Percentiles rank a stretch among this genome's conserved stretches.
These are phyloP conservation scores for Guadua angustifolia DNA, from an alignment of 176 grass and related monocot genomes.

Conservation along the genomic window DNA sequence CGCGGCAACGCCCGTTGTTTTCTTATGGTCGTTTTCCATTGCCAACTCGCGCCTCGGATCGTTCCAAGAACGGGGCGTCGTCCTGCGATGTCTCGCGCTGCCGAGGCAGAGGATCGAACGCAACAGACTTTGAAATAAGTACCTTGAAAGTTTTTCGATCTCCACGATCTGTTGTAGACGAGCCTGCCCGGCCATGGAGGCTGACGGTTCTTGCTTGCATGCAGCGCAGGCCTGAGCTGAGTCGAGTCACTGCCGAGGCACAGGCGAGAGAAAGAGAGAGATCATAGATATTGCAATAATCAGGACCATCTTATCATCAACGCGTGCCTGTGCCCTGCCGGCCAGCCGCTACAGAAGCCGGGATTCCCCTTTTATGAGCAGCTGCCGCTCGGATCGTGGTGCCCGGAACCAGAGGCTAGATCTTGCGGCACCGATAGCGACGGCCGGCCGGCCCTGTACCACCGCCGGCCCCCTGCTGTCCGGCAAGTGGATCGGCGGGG, in stretches of 20 bases:
- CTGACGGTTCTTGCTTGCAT: background rate
- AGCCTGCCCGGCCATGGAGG: background rate
- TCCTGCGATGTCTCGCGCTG: constrained; percentile 30
- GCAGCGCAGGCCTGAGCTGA: background rate
- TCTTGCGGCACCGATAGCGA: constrained; percentile 29
- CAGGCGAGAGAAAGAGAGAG: background rate
- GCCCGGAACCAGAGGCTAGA: constrained; percentile 41
- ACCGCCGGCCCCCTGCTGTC: constrained; percentile 26
- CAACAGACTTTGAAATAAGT: background rate
- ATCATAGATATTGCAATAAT: background rate
- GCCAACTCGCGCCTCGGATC: background rate
- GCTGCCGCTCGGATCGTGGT: constrained; percentile 37
- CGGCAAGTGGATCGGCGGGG: constrained; percentile 26
- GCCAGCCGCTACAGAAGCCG: constrained; percentile 2
- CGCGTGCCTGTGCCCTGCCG: background rate
- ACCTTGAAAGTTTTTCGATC: background rate
- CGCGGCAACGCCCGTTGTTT: background rate
- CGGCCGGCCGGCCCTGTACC: constrained; percentile 27
- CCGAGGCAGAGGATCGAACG: constrained; percentile 1
- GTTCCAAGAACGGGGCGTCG: constrained; percentile 10
- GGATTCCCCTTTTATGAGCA: constrained; percentile 32
- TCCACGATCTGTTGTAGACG: background rate
- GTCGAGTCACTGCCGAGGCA: background rate
- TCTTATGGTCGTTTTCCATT: constrained; percentile 10
- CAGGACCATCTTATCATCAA: constrained; percentile 42